Base-by-base conservation (phyloP, 202 grass and related monocot species). In the Schoenoplectus triqueter region DNA sequence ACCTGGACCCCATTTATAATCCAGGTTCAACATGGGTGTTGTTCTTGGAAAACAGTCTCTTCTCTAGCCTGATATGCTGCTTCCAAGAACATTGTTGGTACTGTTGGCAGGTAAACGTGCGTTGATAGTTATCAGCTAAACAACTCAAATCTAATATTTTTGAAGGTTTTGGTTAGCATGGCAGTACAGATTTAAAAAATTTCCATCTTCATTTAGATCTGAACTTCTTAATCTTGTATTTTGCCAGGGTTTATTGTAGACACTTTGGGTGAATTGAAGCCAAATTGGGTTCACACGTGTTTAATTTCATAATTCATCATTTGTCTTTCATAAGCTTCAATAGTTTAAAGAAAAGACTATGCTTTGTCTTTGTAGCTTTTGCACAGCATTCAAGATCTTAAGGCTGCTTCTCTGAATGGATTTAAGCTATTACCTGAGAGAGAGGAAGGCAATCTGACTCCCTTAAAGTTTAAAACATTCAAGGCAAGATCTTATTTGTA, bases 331-430 rank as follows among this genome's bases (percentile, higher is more conserved):
- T 60, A 17, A 15, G 31, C 75, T 60, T 31, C 51, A 75, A 18
- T 41, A 60, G 5, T 31, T 31, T 79, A 45, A 76, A 79, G 6
- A 31, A 78, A 80, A 73, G 81, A 60, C 83, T 64, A 56, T 78
- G 40, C 73, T 66, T 80, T 83, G 75, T 66, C 3, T 71, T 49
- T 88, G 56, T 73, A 98, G 95, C 82, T 98, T 79, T 89, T 95
- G 65, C 88, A 90, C 82, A 90, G 87, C 73, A 75, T 98, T 62
- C 89, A 89, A 74, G 84, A 84, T 82, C 66, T 98, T 61, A 92
- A 89, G 78, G 84, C 88, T 90, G 85, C 89, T 51, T 89, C 42
- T 22, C 72, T 69, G 21, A 89, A 85, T 71, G 90, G 93, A 87
- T 91, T 88, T 66, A 92, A 89, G 10, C 84, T 83, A 40, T 70